A percentile compares a stretch with the other conserved stretches of the same genome.
These are phyloP conservation scores for Galerina marginata DNA, from an alignment of 768 basidiomycete genomes.

Conservation along the genomic window DNA sequence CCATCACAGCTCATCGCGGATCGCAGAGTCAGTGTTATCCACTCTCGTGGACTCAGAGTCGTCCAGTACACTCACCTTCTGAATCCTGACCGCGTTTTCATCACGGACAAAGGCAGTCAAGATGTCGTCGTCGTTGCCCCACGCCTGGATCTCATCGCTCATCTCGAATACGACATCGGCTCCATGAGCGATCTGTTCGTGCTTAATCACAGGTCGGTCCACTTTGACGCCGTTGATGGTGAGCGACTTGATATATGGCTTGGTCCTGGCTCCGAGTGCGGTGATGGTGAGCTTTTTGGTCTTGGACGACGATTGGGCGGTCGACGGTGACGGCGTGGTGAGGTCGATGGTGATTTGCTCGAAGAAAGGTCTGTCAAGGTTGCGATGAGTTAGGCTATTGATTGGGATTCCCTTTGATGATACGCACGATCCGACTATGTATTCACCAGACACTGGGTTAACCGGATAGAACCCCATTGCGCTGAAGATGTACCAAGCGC, in stretches of 20 bases:
- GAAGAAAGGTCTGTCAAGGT: conserved; percentile 49
- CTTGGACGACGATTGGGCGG: conserved; percentile 6
- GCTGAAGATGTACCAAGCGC: conserved; percentile 86
- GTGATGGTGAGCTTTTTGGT: conserved; percentile 51
- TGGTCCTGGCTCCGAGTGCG: conserved; percentile 60
- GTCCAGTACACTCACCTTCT: conserved; percentile 14
- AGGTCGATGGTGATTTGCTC: conserved; percentile 60
- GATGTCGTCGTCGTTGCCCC: conserved; percentile 38
- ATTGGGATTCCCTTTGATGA: background rate
- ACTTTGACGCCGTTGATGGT: conserved; percentile 56
- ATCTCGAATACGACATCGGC: conserved; percentile 69
- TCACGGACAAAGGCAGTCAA: conserved; percentile 21
- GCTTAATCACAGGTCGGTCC: conserved; percentile 54
- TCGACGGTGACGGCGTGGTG: background rate
- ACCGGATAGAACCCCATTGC: conserved; percentile 87
- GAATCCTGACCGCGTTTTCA: background rate
- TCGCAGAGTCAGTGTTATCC: conserved; percentile 11
- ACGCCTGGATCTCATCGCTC: conserved; percentile 46
- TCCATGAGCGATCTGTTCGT: conserved; percentile 63
- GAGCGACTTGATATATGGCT: conserved; percentile 65
- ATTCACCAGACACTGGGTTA: conserved; percentile 77
- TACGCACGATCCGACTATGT: conserved; percentile 75
- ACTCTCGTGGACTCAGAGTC: conserved; percentile 8
- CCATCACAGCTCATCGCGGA: conserved; percentile 22
- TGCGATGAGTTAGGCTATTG: background rate